Base-by-base conservation (phyloP, 1,139 yeast species). In the Suhomyces chickasaworum region DNA sequence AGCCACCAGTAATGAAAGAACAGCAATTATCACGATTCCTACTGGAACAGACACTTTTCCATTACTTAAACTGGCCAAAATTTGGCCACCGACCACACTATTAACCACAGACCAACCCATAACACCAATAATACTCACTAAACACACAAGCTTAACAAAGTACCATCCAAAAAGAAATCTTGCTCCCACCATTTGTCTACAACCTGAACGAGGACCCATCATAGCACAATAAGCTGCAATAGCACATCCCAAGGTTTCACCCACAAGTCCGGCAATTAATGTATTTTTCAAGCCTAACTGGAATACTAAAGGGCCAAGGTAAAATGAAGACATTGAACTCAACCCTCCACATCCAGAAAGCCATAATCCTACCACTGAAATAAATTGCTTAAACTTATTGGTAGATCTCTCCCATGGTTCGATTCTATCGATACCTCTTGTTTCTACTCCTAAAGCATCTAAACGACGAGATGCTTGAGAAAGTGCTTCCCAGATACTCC, bases 141-240 rank as follows among this genome's bases (percentile, higher is more conserved):
- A 61, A 2, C 89, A 83, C 39, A 87, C 85, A 46, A 86, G 68
- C 60, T 86, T 84, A 34, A 89, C 90, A 52, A 84, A 80, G 85
- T 86, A 86, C 82, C 90, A 84, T 1, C 96, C 96, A 62, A 87
- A 88, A 40, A 87, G 69, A 58, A 78, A 87, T 50, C 95, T 73
- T 0, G 91, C 86, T 17, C 89, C 77, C 7, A 88, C 91, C 90
- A 89, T 86, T 62, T 88, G 95, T 55, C 96, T 73, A 52, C 91
- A 80, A 0, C 96, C 96, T 0, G 95, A 86, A 49, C 88, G 75
- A 1, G 96, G 95, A 1, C 96, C 96, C 90, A 88, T 83, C 9
- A 81, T 76, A 3, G 95, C 77, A 59, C 91, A 87, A 60, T 86
- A 88, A 0, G 90, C 93, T 2, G 96, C 95, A 18, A 87, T 71